Evolutionary conservation across 371 early-diverging fungal species (phyloP).

Genomic region (Mortierella polycephala): DNA sequence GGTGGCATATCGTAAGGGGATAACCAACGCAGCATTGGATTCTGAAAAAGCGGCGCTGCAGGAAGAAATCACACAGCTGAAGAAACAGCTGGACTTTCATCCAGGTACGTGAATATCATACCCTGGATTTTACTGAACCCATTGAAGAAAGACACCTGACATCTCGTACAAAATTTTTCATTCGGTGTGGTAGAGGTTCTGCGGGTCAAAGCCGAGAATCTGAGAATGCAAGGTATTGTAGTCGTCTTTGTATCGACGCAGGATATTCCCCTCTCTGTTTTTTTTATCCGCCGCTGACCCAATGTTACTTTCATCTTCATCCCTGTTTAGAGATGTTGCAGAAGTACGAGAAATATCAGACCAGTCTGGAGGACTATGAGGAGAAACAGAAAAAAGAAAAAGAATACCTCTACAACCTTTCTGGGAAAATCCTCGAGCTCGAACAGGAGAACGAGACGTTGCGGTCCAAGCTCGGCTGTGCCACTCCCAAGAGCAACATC

Average conservation of each 20-base stretch:
- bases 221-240: slow-evolving; percentile 31
- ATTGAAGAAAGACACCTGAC: background rate
- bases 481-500: slow-evolving; percentile 18
- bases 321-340: slow-evolving; percentile 23
- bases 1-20: slow-evolving; percentile 40
- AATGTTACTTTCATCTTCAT: background rate
- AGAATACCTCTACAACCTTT: slow-evolving; percentile 35
- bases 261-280: background rate
- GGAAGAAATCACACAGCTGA: slow-evolving; percentile 39
- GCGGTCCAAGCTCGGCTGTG: slow-evolving; percentile 25
- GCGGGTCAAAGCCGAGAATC: slow-evolving; percentile 49
- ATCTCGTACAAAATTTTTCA: background rate
- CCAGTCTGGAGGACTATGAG: slow-evolving; percentile 45
- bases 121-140: no score
- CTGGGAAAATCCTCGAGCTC: slow-evolving; percentile 28
- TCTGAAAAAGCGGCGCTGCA: slow-evolving; percentile 39
- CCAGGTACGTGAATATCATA: slow-evolving; percentile 30
- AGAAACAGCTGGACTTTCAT: slow-evolving; percentile 46
- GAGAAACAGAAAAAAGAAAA: slow-evolving; percentile 46
- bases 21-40: slow-evolving; percentile 30
- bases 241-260: background rate
- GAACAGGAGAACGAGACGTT: slow-evolving; percentile 37
- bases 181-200: slow-evolving; percentile 28
- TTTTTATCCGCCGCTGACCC: background rate
- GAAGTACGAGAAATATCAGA: slow-evolving; percentile 41